A percentile compares a stretch with the other conserved stretches of the same genome.
Conservation (phyloP, 306 rosid species). For the Herpetospermum pedunculosum region DNA sequence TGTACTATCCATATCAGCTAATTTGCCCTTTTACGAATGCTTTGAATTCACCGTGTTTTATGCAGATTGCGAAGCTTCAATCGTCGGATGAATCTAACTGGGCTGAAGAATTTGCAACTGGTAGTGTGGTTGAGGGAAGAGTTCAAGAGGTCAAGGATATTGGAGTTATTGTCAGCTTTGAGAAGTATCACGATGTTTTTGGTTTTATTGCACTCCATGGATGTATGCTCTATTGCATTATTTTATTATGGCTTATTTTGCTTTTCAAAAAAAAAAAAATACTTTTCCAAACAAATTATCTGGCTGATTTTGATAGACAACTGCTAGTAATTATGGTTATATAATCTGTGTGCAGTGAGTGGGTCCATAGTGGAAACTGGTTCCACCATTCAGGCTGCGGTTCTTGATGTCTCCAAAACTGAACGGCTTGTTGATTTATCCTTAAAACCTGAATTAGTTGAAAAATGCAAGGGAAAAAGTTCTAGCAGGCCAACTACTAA, state of each 20-base stretch:
- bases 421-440: conserved; percentile 75
- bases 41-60: background rate
- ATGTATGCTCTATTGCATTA: conserved; percentile 33
- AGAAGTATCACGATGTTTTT: conserved; percentile 52
- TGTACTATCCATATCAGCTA: background rate
- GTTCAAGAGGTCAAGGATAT: conserved; percentile 61
- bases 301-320: conserved; percentile 9
- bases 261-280: too few relatives aligned
- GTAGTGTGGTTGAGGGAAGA: conserved; percentile 56
- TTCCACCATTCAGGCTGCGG: conserved; percentile 55
- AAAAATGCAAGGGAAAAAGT: conserved; percentile 29
- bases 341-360: conserved; percentile 36
- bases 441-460: conserved; percentile 48
- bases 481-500: conserved; percentile 31
- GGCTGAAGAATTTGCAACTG: conserved; percentile 50
- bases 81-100: conserved; percentile 32
- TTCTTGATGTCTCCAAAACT: conserved; percentile 73
- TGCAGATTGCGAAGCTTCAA: conserved; percentile 64
- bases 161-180: conserved; percentile 68
- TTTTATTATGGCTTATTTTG: too few relatives aligned
- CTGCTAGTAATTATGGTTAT: conserved; percentile 6
- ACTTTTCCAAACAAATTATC: too few relatives aligned
- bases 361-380: conserved; percentile 43
- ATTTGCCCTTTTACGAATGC: background rate
- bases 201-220: conserved; percentile 71